Evolutionary conservation across 495 filamentous ascomycete species (phyloP), one percentile per base, ranked within the genome.

Genomic region (Penicillium antarcticum): DNA sequence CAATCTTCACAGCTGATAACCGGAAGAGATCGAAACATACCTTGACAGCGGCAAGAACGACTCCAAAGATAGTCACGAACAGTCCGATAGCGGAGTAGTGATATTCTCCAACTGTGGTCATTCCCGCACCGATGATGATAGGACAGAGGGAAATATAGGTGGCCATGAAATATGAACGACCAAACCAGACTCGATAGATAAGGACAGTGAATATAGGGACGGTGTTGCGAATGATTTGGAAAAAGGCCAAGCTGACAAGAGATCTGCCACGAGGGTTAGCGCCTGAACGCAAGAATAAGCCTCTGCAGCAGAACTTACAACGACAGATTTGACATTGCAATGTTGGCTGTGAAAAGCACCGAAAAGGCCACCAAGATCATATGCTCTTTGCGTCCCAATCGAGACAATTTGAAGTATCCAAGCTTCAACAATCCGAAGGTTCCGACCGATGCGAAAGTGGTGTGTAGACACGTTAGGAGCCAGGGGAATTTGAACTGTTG

Each of bases 171-270:
- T 57, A 57, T 13, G 50, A 50, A 1, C 55, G 50, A 5, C 33
- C 44, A 14, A 57, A 57, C 55, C 55, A 53, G 3, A 50, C n/a
- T 10, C 55, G 55, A 32, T 57, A 57, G 13, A 57, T 57, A 17
- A 52, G 18, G 10, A 57, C 55, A 32, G 55, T 57, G 45, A 57
- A 57, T 8, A 57, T 36, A 3, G 55, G 55, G 7, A 57, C 55
- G 18, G 50, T 57, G 24, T 57, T 57, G 16, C 55, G 55, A 29
- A 57, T 53, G 11, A 57, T 57, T 36, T 57, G 55, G 50, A 57
- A 57, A 34, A 57, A 57, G 19, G 55, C 55, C 12, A 57, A 38
- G 5, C 48, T 53, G 17, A 57, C 55, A n/a, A 57, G 49, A 5
- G 55, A 57, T 29, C 53, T 56, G 18, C 16, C 2, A 8, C 6